Conservation (phyloP, 306 rosid genomes). For the Mucuna pruriens region DNA sequence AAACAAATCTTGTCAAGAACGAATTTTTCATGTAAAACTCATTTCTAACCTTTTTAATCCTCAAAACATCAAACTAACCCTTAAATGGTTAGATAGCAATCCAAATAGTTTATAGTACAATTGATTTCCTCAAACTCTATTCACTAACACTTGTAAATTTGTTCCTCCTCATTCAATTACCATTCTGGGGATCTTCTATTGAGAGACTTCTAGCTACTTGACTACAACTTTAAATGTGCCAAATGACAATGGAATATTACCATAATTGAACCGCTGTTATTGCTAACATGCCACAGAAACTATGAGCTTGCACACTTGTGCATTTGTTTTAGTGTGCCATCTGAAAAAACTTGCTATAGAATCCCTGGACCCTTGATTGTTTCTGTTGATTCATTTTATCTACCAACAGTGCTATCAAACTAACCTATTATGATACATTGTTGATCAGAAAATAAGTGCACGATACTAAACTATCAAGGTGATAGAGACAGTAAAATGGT, state of each 20-base stretch:
- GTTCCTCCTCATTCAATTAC: neutral
- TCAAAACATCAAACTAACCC: neutral
- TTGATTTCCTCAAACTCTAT: neutral
- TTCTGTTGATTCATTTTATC: neutral
- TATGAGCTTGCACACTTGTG: neutral
- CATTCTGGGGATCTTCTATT: neutral
- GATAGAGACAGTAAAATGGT: conserved; percentile 6
- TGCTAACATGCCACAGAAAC: neutral
- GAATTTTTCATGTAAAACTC: neutral
- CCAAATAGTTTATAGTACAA: neutral
- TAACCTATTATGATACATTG: conserved; percentile 19
- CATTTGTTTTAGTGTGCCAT: neutral
- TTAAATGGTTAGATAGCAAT: neutral
- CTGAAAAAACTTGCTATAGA: neutral
- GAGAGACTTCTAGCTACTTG: neutral
- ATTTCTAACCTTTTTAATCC: neutral
- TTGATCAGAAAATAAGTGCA: neutral
- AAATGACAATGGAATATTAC: neutral
- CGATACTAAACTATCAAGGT: conserved; percentile 21
- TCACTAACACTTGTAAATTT: neutral
- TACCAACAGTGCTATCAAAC: neutral
- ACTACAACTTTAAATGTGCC: neutral
- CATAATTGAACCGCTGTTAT: neutral
- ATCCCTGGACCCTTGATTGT: neutral
- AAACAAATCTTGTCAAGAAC: neutral